Base-by-base conservation (phyloP, 2,329 filamentous ascomycete genomes). In the Clarireedia hainanense region DNA sequence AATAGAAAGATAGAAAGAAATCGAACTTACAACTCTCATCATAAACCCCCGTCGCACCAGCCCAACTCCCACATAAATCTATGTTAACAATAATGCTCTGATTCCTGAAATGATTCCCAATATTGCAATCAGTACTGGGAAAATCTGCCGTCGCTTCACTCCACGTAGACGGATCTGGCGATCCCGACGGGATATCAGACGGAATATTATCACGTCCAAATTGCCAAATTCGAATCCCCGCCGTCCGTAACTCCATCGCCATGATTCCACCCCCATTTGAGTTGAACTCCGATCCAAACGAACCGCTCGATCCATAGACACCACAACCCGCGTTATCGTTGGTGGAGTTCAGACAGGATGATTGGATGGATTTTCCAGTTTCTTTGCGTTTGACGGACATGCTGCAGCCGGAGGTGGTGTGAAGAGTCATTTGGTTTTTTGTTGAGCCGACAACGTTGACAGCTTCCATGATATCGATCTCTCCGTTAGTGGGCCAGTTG, bases 1-100 rank as follows among this genome's bases (percentile, higher is more conserved):
- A 3, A 20, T 20, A 20, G 20, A 20, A 24, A 50, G 20, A 37
- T 37, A 50, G 5, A 2, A 45, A 26, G 52, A 27, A 24, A 40
- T 6, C 2, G 17, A 37, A 61, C 64, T 45, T 52, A 65, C 65
- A 68, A 58, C 47, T 64, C 48, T 64, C 53, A 20, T 50, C 45
- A 57, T 64, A 68, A 42, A 65, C 49, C 50, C 17, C 68, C 56
- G 72, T 9, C 65, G 69, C 75, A 77, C 89, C 89, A 5, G 91
- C 91, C 91, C 91, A 96, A 68, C 85, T 82, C 26, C 91, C 91
- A 72, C 91, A 96, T 68, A 95, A 87, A 36, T 87, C 88, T 3
- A 85, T 94, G 72, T 92, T 84, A 69, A 92, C 85, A 64, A 92
- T 81, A 62, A 96, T 84, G 65, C 85, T 81, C 75, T 95, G 80